Evolutionary conservation across 768 basidiomycete species (phyloP).

Genomic region (Phlebiopsis flavidoalba): DNA sequence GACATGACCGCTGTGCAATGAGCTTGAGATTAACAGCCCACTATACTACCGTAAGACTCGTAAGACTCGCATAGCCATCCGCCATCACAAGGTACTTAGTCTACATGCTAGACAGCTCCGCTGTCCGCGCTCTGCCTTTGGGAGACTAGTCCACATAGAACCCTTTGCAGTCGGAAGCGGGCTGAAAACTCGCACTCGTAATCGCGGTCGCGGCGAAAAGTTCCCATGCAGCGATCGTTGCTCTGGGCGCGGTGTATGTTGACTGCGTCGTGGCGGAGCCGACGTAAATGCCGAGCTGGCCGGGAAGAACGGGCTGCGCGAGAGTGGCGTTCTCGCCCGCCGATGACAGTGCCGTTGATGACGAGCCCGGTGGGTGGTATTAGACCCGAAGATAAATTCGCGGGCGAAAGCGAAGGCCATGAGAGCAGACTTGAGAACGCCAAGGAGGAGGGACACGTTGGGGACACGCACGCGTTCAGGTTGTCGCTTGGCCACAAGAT

Average conservation of each 20-base stretch:
- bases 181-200: too few species aligned
- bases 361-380: slow-evolving; percentile 46
- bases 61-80: too few species aligned
- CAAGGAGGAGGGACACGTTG: slow-evolving; percentile 19
- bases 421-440: slow-evolving; percentile 6
- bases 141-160: too few species aligned
- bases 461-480: slow-evolving; percentile 38
- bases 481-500: slow-evolving; percentile 32
- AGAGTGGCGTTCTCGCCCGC: slow-evolving; percentile 48
- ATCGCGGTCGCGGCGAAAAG: not conserved
- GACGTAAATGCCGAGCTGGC: slow-evolving; percentile 51
- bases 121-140: too few species aligned
- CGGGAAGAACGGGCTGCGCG: slow-evolving; percentile 41
- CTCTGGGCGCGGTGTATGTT: slow-evolving; percentile 22
- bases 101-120: too few species aligned
- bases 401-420: slow-evolving; percentile 62
- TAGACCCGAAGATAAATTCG: slow-evolving; percentile 55
- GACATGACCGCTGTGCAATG: too few species aligned
- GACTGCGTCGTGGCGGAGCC: slow-evolving; percentile 32
- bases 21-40: too few species aligned
- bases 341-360: slow-evolving; percentile 28
- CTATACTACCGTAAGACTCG: too few species aligned
- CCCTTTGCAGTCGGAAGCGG: too few species aligned
- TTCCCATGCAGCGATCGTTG: slow-evolving; percentile 29
- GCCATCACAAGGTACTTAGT: too few species aligned